Base-by-base conservation (phyloP, 805 yeast species). In the Myxozyma neglecta region DNA sequence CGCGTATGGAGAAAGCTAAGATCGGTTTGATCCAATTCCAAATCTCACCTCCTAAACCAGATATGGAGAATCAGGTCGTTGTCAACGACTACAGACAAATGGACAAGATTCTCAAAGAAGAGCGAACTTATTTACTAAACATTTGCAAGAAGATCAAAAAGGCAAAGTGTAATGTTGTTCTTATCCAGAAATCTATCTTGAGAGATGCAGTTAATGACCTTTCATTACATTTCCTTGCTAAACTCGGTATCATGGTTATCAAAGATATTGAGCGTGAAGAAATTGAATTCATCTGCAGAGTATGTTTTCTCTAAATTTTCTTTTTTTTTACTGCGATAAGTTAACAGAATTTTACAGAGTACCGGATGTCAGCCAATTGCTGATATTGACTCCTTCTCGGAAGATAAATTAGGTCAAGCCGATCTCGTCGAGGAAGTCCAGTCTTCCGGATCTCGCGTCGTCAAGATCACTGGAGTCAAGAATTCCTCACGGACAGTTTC, bases 101-200 rank as follows among this genome's bases (percentile, higher is more conserved):
- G 99, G 99, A 94, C 77, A 94, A 93, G 79, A 94, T 94, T 70
- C 81, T 94, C 73, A 94, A 96, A 74, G 99, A 94, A 78, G 99
- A 94, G 81, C 87, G 99, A 74, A 94, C 97, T 35, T 94, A 94
- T 74, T 79, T 94, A 72, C 83, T 94, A 73, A 93, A 93, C 75
- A 89, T 94, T 74, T 92, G 97, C 80, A 94, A 94, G 77, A 90
- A 90, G 74, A 90, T 94, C 78, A 94, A 96, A 74, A 94, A 94
- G 81, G 88, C 97, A 68, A 94, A 92, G 77, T 94, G 99, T 80
- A 92, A 92, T 70, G 97, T 91, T 60, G 75, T 91, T 68, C 80
- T 91, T 70, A 89, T 91, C 66, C 97, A 91, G 76, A 91, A 91
- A 76, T 88, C 96, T n/a, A 91, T 91, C 69, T 80, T 91, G 67